phyloP scores from a whole-genome alignment of 1,284 basidiomycete species.

The Phlebopus sp. region DNA sequence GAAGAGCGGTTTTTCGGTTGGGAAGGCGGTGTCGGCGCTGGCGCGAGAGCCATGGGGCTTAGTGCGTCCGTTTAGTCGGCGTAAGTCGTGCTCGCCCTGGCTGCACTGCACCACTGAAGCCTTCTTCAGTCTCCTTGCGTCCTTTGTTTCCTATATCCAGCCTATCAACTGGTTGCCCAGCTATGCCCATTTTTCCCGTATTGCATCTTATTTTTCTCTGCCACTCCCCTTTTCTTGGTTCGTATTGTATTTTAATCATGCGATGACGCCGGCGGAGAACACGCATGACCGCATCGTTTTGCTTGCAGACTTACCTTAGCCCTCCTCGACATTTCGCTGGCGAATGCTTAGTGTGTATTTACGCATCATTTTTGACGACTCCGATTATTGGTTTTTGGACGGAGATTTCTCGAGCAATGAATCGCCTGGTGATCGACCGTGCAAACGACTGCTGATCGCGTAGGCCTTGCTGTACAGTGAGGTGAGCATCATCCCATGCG shows the following conservation, averaged over 20 bases:
- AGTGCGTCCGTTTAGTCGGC: constrained; percentile 28
- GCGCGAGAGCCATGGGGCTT: constrained; percentile 71
- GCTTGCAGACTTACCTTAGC: constrained; percentile 13
- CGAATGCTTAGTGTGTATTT: constrained; percentile 14
- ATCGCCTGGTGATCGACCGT: no score
- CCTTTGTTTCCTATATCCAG: not conserved
- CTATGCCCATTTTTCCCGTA: not conserved
- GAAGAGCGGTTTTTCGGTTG: constrained; percentile 71
- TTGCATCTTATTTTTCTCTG: not conserved
- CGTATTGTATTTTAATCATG: not conserved
- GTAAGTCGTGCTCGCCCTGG: constrained; percentile 21
- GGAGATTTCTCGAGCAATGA: no score
- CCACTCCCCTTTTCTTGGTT: not conserved
- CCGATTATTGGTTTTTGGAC: no score
- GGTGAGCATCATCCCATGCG: no score
- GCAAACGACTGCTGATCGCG: no score
- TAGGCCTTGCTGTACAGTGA: no score
- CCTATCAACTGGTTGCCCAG: not conserved
- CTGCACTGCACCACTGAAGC: constrained; percentile 14
- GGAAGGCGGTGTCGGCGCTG: constrained; percentile 72
- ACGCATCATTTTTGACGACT: constrained; percentile 2
- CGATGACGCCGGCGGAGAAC: constrained; percentile 17
- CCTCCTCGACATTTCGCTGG: constrained; percentile 11
- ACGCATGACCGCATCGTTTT: constrained; percentile 7
- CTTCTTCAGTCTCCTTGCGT: constrained; percentile 6